phyloP scores from a whole-genome alignment of 2,329 filamentous ascomycete genomes.

The Apiospora phragmitis region DNA sequence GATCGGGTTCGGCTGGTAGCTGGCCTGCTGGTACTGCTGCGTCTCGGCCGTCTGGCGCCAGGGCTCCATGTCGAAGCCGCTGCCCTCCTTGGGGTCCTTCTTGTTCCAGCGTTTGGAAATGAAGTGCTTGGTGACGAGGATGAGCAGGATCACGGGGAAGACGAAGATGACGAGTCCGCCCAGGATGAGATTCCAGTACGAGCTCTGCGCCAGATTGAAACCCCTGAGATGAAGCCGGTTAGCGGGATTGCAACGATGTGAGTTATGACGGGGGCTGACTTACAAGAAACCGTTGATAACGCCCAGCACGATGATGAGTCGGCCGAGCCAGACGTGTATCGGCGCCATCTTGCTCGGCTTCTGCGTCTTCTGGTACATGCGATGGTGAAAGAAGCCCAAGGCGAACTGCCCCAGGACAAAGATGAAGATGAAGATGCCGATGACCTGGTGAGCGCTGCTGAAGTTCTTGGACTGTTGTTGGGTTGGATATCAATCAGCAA shows the following conservation, averaged over 20 bases:
- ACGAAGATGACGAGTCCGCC: slow-evolving; percentile 47
- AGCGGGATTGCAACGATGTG: not conserved
- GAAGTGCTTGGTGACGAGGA: slow-evolving; percentile 37
- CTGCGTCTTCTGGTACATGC: slow-evolving; percentile 50
- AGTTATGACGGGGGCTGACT: slow-evolving; percentile 22
- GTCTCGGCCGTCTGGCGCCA: slow-evolving; percentile 15
- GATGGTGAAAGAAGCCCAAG: slow-evolving; percentile 58
- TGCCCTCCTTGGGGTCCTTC: slow-evolving; percentile 21
- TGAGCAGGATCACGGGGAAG: slow-evolving; percentile 38
- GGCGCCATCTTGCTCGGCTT: slow-evolving; percentile 50
- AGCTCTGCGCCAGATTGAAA: slow-evolving; percentile 55
- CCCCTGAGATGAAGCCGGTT: slow-evolving; percentile 40
- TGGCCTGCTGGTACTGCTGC: slow-evolving; percentile 6
- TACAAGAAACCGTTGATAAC: slow-evolving; percentile 59
- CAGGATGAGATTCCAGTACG: slow-evolving; percentile 48
- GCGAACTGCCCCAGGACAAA: slow-evolving; percentile 54
- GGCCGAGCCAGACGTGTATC: slow-evolving; percentile 59
- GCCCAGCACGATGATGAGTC: slow-evolving; percentile 52
- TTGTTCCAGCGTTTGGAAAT: slow-evolving; percentile 32
- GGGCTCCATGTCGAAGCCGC: slow-evolving; percentile 30
- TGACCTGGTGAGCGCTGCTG: slow-evolving; percentile 55
- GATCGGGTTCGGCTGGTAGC: not conserved
- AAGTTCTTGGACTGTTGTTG: slow-evolving; percentile 54
- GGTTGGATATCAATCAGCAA: not conserved
- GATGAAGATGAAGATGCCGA: slow-evolving; percentile 56